phyloP scores from a whole-genome alignment of 768 basidiomycete species.

The Trametes cubensis region DNA sequence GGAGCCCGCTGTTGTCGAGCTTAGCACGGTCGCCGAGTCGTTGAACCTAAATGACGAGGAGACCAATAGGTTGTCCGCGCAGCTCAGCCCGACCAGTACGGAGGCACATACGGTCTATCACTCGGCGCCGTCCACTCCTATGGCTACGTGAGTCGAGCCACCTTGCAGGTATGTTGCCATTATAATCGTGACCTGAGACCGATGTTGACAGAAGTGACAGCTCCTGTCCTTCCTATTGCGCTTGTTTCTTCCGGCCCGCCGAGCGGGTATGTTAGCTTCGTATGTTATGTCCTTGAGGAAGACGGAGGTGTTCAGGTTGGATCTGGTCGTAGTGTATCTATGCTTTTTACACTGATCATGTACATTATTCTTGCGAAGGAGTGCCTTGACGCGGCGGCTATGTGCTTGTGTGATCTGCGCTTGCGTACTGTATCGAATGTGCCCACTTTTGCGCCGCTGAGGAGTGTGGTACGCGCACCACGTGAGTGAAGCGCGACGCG shows the following conservation, averaged over 20 bases:
- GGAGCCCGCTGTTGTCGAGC: neutral
- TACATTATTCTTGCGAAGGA: slow-evolving; percentile 4
- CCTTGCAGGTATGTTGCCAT: neutral
- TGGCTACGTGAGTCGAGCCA: neutral
- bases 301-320: neutral
- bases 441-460: neutral
- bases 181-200: too few species aligned
- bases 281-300: neutral
- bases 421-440: neutral
- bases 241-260: neutral
- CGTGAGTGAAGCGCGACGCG: slow-evolving; percentile 14
- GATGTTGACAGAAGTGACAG: too few species aligned
- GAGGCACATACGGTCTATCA: slow-evolving; percentile 11
- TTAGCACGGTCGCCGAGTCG: neutral
- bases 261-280: neutral
- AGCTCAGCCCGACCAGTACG: slow-evolving; percentile 18
- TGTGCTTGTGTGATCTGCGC: neutral
- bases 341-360: slow-evolving; percentile 9
- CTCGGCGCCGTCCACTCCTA: slow-evolving; percentile 18
- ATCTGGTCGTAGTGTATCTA: slow-evolving; percentile 10
- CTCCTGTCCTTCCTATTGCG: neutral
- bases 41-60: slow-evolving; percentile 1
- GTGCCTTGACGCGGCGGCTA: neutral
- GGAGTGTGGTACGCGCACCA: slow-evolving; percentile 10
- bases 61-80: slow-evolving; percentile 1